Evolutionary conservation across 2,329 filamentous ascomycete genomes (phyloP).

Genomic region (Parascedosporium putredinis): DNA sequence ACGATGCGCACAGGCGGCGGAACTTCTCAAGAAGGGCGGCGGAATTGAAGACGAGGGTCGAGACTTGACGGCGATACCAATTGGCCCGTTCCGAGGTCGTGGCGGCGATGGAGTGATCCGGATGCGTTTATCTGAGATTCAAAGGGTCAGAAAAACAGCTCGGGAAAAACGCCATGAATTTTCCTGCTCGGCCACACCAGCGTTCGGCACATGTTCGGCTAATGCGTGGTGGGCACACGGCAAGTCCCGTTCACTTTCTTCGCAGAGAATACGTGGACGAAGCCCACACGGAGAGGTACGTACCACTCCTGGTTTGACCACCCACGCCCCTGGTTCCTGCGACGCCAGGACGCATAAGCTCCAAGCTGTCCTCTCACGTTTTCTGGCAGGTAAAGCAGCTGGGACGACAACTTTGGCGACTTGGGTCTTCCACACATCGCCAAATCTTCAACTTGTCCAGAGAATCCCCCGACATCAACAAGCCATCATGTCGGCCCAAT

Average conservation of each 20-base stretch:
- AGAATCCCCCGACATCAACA: slow-evolving; percentile 8
- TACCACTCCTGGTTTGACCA: not conserved
- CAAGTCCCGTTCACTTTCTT: too few species aligned
- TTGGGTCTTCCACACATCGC: slow-evolving; percentile 23
- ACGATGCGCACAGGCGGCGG: not conserved
- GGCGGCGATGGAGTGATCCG: slow-evolving; percentile 3
- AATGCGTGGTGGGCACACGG: too few species aligned
- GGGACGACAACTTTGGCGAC: slow-evolving; percentile 17
- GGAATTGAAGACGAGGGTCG: not conserved
- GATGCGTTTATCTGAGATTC: not conserved
- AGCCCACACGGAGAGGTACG: too few species aligned
- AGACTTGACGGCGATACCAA: slow-evolving; percentile 4
- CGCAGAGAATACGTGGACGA: not conserved
- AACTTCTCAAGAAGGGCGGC: not conserved
- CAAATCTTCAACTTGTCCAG: slow-evolving; percentile 16
- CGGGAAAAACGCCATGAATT: slow-evolving; percentile 8
- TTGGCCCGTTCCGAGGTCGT: slow-evolving; percentile 7
- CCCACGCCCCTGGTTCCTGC: not conserved
- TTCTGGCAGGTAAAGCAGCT: not conserved
- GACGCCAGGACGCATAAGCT: slow-evolving; percentile 21
- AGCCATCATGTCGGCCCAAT: slow-evolving; percentile 34
- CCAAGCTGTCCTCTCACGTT: slow-evolving; percentile 31
- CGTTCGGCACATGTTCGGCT: slow-evolving; percentile 8
- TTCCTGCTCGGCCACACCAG: not conserved
- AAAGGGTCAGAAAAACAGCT: slow-evolving; percentile 8